Percentiles rank a stretch among this genome's conserved stretches.
Evolutionary conservation across 306 rosid genomes (phyloP).

Genomic region (Fragaria ananassa): DNA sequence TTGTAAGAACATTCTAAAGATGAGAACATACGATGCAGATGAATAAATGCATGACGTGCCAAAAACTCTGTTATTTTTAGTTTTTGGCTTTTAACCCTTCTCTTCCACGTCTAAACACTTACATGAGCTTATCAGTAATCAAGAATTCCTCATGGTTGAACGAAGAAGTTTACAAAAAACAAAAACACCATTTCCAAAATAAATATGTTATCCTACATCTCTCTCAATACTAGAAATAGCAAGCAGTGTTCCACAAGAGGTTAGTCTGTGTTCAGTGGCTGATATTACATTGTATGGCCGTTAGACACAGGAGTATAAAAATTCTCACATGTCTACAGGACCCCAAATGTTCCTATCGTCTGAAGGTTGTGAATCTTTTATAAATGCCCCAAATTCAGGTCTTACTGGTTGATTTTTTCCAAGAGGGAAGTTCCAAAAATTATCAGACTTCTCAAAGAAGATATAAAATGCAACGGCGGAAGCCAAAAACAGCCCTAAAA

Average conservation of each 20-base stretch:
- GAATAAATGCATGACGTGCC: too few species aligned
- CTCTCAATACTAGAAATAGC: background rate
- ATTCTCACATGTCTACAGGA: conserved; percentile 66
- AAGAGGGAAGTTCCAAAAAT: conserved; percentile 84
- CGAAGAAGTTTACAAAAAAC: background rate
- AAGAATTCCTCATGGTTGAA: background rate
- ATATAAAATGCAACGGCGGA: conserved; percentile 73
- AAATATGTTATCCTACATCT: too few species aligned
- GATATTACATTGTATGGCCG: conserved; percentile 11
- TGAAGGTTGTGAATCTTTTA: conserved; percentile 45
- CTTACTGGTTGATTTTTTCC: conserved; percentile 59
- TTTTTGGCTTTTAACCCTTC: too few species aligned
- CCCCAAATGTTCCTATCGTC: conserved; percentile 62
- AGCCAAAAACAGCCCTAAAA: conserved; percentile 64
- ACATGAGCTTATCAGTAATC: too few species aligned
- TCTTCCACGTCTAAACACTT: too few species aligned
- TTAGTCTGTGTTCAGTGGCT: background rate
- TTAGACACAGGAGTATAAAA: conserved; percentile 7
- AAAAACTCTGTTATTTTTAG: too few species aligned
- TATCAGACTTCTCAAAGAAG: conserved; percentile 82
- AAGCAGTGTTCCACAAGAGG: background rate
- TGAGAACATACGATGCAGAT: too few species aligned
- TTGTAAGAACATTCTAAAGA: too few species aligned
- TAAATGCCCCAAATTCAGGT: conserved; percentile 44
- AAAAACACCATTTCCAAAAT: too few species aligned